Base-by-base conservation (phyloP, 768 basidiomycete species). In the Pseudohyphozyma bogoriensis region DNA sequence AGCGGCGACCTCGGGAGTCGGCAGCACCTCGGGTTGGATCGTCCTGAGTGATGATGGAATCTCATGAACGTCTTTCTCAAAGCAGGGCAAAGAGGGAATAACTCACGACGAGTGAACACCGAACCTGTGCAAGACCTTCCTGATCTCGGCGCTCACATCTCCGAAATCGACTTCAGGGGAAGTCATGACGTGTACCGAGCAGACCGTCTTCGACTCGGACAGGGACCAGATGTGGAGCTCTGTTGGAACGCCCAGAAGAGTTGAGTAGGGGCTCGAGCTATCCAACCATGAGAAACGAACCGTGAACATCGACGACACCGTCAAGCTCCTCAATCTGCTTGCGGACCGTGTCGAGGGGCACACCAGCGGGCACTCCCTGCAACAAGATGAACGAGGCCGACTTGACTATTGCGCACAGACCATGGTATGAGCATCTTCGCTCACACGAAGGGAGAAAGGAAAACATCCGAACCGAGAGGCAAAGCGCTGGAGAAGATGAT, bases 221-320 rank as follows among this genome's bases (percentile, higher is more conserved):
- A 99, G 81, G 70, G 93, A 90, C 95, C 95, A 99, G 55, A 97
- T 83, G 74, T 99, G 95, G 31, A 99, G 79, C 71, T 96, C 89
- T 45, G 28, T 16, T 22, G 47, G 18, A 15, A 24, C 24, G 29
- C 29, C 9, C n/a, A 26, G 16, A 32, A 29, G 26, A 24, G 13
- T 22, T 6, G 33, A 2, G 26, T 51, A 50, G 33, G 32, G 8
- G 24, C 8, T 31, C 28, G 22, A 28, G 20, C 6, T 15, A 15
- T 12, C n/a, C n/a, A n/a, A 29, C 31, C 12, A 13, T 29, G 24
- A 1, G 33, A 51, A 60, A 58, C 55, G 63, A 57, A 68, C 76
- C 74, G 69, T 97, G 95, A 32, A 97, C 77, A 28, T 86, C 87
- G 55, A 84, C 75, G 31, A 92, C 95, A 51, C 95, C 93, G 5